Base-by-base conservation (phyloP, 345 rosid species). In the Balakata baccata region DNA sequence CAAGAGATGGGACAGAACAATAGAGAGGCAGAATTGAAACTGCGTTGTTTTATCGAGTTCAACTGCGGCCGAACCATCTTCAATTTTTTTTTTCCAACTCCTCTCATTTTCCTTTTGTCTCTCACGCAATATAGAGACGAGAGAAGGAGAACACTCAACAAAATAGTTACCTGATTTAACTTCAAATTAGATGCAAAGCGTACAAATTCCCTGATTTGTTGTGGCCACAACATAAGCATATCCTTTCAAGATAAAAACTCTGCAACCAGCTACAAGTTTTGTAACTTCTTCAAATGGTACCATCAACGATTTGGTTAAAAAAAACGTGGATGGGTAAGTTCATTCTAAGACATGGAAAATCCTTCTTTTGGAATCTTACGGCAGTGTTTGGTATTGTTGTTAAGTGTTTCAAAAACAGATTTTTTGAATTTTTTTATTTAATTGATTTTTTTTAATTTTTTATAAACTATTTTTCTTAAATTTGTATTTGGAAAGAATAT, bases 231-330 rank as follows among this genome's bases (percentile, higher is more conserved):
- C 91, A 84, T 92, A 94, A 41, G 98, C 98, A 85, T 77, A 53
- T n/a, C 45, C 97, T 83, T 86, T 87, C 54, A 80, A 84, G 73
- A 92, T 66, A 75, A 83, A 89, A 38, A 92, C 98, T 71, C 86
- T 83, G 34, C 98, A 96, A n/a, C n/a, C 70, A 79, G 96, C 89
- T 58, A 92, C 97, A 81, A 92, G 97, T 75, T 92, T 97, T 34
- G 99, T 92, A 78, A 94, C 99, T 78, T 90, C 98, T 87, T 94
- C 98, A 80, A 92, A 94, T 41, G 98, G 98, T 41, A 90, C 97
- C 98, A 90, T 84, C 84, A 79, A 73, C 49, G 72, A 54, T 61
- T n/a, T 49, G n/a, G 59, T n/a, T 66, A 59, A 68, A 75, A 49
- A 5, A 25, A 18, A 67, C 1, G 45, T 22, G 63, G 11, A 56